Evolutionary conservation across 2,329 filamentous ascomycete genomes (phyloP).

Genomic region (Pleoardoris graminearum): DNA sequence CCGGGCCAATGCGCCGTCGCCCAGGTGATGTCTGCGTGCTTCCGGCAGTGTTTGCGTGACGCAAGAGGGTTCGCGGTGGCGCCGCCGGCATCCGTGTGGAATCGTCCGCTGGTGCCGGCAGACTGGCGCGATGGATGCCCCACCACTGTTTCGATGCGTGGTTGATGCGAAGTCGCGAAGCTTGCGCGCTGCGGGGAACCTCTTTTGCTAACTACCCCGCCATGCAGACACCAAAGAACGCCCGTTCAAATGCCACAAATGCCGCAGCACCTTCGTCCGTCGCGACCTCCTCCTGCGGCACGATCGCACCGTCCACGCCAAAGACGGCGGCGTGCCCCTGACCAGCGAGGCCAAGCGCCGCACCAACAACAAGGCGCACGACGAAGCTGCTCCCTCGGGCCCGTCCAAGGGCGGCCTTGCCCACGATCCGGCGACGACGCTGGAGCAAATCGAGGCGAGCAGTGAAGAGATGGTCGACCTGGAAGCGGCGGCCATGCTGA

Average conservation of each 20-base stretch:
- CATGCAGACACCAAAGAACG: slow-evolving; percentile 93
- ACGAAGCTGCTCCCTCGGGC: slow-evolving; percentile 57
- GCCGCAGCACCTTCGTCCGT: slow-evolving; percentile 95
- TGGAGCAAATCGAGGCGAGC: slow-evolving; percentile 91
- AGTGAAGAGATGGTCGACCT: slow-evolving; percentile 92
- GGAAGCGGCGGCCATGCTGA: slow-evolving; percentile 96
- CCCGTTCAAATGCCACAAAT: slow-evolving; percentile 98
- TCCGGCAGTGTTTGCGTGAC: background rate
- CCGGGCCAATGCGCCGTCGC: background rate
- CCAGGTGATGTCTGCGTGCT: background rate
- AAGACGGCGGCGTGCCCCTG: slow-evolving; percentile 91
- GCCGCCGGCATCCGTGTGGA: background rate
- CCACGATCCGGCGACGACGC: slow-evolving; percentile 74
- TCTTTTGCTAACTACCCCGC: slow-evolving; percentile 38
- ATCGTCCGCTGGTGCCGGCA: background rate
- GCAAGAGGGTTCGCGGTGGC: background rate
- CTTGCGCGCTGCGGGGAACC: slow-evolving; percentile 42
- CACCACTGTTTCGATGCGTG: slow-evolving; percentile 24
- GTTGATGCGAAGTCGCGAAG: slow-evolving; percentile 40
- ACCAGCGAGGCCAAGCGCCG: slow-evolving; percentile 93
- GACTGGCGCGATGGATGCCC: background rate
- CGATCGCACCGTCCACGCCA: slow-evolving; percentile 97
- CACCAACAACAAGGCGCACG: slow-evolving; percentile 67
- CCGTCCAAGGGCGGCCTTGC: slow-evolving; percentile 78
- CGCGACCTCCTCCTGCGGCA: slow-evolving; percentile 95